Evolutionary conservation across 306 rosid genomes (phyloP), one percentile per base, ranked within the genome.

Genomic region (Lathyrus sativus): DNA sequence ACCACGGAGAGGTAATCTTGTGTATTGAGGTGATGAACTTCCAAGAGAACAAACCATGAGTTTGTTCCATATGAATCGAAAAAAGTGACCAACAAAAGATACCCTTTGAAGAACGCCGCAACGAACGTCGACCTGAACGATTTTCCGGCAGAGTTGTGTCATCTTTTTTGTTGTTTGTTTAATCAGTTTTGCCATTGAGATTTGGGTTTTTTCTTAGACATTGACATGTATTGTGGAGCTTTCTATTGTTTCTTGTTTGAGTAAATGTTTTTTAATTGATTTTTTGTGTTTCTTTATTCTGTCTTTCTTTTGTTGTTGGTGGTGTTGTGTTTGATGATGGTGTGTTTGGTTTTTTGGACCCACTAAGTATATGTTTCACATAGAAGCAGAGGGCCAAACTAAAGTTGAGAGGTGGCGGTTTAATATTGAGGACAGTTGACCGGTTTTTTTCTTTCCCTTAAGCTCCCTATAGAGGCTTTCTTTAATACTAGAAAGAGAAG

Each of bases 21-120:
- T 81, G 80, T 93, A 93, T 19, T 33, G 74, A 61, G 55, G 1
- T 1, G 76, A 70, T 22, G 59, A 53, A 38, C 54, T 76, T 14
- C 89, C 88, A 0, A 80, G 26, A 2, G 99, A 90, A 68, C 99
- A 90, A 61, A 84, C 82, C 5, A 88, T 69, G 58, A 93, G 41
- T 12, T 86, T 83, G 1, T 93, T 82, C 97, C 96, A 90, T 6
- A 93, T 62, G 85, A 85, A 78, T 7, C 85, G 76, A 65, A 90
- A 93, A 74, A 93, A 88, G 4, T 83, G 75, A 8, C 96, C 77
- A 22, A 92, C 79, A 9, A 88, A 64, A 4, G 98, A 80, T 0
- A 86, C 83, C 61, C 86, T 79, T 31, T 74, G 79, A 2, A 88
- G 8, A 14, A 90, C 66, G 1, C 76, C 78, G 91, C 85, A 88